phyloP scores from a whole-genome alignment of 2,329 filamentous ascomycete species.

The Hymenotorrendiella dingleyae region DNA sequence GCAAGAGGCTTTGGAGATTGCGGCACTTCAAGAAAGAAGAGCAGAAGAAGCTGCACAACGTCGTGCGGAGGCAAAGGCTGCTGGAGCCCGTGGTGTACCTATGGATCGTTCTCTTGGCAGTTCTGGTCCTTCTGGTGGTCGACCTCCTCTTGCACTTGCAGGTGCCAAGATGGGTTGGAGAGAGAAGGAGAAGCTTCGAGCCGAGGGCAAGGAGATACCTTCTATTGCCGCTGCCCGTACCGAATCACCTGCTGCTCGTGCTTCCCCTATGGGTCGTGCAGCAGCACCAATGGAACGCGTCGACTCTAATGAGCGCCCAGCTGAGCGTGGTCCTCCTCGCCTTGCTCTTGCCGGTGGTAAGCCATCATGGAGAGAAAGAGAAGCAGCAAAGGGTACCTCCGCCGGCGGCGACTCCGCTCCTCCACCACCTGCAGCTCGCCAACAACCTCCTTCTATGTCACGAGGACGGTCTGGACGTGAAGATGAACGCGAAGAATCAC shows the following conservation, averaged over 20 bases:
- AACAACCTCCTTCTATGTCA: slow-evolving; percentile 35
- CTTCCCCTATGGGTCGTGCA: slow-evolving; percentile 22
- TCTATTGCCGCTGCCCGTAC: slow-evolving; percentile 20
- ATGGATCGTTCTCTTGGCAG: slow-evolving; percentile 45
- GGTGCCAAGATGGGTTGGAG: slow-evolving; percentile 65
- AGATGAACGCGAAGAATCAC: slow-evolving; percentile 34
- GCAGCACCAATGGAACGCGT: slow-evolving; percentile 34
- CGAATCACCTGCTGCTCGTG: slow-evolving; percentile 23
- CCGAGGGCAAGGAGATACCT: slow-evolving; percentile 29
- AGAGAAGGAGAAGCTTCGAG: slow-evolving; percentile 57
- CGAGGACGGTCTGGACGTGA: slow-evolving; percentile 40
- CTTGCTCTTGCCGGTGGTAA: slow-evolving; percentile 47
- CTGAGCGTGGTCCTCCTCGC: slow-evolving; percentile 44
- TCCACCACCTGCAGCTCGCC: slow-evolving; percentile 25
- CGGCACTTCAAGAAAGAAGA: slow-evolving; percentile 67
- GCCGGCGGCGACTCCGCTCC: slow-evolving; percentile 21
- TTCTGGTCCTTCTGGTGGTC: slow-evolving; percentile 37
- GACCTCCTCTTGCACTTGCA: slow-evolving; percentile 56
- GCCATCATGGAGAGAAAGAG: slow-evolving; percentile 52
- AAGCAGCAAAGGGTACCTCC: slow-evolving; percentile 41
- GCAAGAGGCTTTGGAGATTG: slow-evolving; percentile 61
- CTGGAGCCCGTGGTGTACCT: slow-evolving; percentile 36
- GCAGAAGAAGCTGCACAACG: slow-evolving; percentile 85
- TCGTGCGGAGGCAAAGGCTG: slow-evolving; percentile 51
- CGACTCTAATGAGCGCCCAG: slow-evolving; percentile 39